Base-by-base conservation (phyloP, 2,329 filamentous ascomycete species). In the Gyromitra esculenta region DNA sequence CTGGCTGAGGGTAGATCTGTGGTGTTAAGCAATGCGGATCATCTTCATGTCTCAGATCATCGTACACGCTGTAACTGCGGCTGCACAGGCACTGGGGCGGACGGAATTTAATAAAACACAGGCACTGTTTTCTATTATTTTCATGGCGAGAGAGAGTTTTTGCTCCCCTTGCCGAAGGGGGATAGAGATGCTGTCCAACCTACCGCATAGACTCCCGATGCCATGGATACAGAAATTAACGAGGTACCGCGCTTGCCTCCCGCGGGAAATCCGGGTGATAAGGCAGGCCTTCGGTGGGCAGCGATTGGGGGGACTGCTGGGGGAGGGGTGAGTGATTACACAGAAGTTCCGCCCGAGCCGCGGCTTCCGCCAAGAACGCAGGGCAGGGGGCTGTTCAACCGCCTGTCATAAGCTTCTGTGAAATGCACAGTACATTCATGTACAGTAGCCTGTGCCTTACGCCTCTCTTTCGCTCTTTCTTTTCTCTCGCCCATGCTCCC, bases 271-370 rank as follows among this genome's bases (percentile, higher is more conserved):
- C 31, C 57, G 56, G 56, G 67, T 52, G 67, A 70, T 70, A 54
- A 70, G 56, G 59, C 59, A 70, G n/a, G 21, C 56, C 31, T 39
- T 13, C 21, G 11, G 57, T 75, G 59, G 72, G 31, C 65, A 56
- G 50, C 25, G 64, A 43, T 66, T 31, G 25, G 25, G 25, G 25
- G 25, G 25, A 31, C 25, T 31, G 25, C 25, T 31, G 25, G 25
- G 25, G 25, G 25, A 31, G 25, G 25, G 64, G 48, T 37, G 56
- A 31, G 54, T 60, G 50, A 54, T 59, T 50, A 67, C 64, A 41
- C 43, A 56, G 21, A 25, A 45, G 70, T 75, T 57, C 65, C 72
- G 72, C 75, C 64, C 64, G 75, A 77, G 65, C 75, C 75, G 75
- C 75, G 25, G 70, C 52, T 74, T 43, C 64, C 75, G 75, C 75